Base-by-base conservation (phyloP, 306 rosid genomes). In the Castanea mollissima region DNA sequence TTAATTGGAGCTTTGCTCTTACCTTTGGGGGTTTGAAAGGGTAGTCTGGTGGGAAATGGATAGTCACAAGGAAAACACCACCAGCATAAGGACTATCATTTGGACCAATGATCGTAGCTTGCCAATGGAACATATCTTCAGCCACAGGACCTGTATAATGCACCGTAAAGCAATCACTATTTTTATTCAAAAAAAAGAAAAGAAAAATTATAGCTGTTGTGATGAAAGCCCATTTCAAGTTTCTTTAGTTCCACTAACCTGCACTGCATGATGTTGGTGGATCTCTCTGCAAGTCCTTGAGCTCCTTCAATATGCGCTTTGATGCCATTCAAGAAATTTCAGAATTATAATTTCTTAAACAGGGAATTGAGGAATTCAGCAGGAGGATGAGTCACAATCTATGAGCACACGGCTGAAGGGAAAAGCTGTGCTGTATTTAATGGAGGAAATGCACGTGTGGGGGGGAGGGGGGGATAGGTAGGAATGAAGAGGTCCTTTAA, bases 251-350 rank as follows among this genome's bases (percentile, higher is more conserved):
- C 46, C 69, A 58, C 34, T 78, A 68, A 91, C 99, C 99, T 87
- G 99, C 99, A 86, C 99, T 95, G 83, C 99, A 93, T 74, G 99
- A 93, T 49, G 97, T 91, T 81, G 98, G 99, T 11, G 99, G 99
- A 65, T 93, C 98, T 89, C 97, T 93, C 77, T 93, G 97, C 88
- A 93, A 86, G 83, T 95, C 99, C 87, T 87, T 91, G 79, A 89
- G 97, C 89, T 91, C 99, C 84, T 95, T 95, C 86, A 88, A 56
- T 75, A 95, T 90, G 89, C 99, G 90, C 88, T 91, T 93, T 74
- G 92, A 82, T 7, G 97, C 99, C 99, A 95, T 95, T 88, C 25
- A 72, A 49, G 71, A 70, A 60, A 74, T 78, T 58, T 41, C 55
- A 60, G 74, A n/a, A 38, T 54, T 9, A 81, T 20, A 54, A 55